Conservation (phyloP, 106 monocot species). For the Narthecium ossifragum region DNA sequence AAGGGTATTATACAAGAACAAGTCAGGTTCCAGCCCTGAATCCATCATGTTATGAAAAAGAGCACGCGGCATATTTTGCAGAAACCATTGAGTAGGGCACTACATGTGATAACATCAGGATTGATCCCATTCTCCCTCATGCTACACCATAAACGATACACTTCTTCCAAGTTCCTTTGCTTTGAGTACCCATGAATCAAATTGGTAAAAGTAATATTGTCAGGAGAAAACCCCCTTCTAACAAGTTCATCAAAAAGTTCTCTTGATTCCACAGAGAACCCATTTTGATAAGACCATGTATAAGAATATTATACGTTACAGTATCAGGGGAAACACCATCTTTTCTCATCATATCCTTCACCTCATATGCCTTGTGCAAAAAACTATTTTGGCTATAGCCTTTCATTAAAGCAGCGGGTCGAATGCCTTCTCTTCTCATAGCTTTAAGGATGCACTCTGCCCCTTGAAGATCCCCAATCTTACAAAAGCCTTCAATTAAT, state of each 20-base stretch:
- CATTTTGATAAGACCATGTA: conserved; percentile 50
- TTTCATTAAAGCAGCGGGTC: conserved; percentile 41
- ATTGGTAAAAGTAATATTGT: conserved; percentile 31
- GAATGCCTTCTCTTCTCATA: conserved; percentile 28
- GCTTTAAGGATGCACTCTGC: conserved; percentile 24
- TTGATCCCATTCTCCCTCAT: conserved; percentile 23
- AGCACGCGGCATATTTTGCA: conserved; percentile 31
- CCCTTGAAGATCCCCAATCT: conserved; percentile 18
- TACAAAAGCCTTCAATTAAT: conserved; percentile 26
- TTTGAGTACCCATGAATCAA: conserved; percentile 32
- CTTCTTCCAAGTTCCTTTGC: conserved; percentile 32
- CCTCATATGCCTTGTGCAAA: conserved; percentile 29
- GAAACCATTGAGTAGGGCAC: conserved; percentile 32
- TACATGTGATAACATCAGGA: conserved; percentile 48
- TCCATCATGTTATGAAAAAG: conserved; percentile 45
- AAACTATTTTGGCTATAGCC: conserved; percentile 27
- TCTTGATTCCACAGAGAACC: conserved; percentile 23
- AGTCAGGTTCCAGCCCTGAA: conserved; percentile 43
- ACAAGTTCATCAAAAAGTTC: conserved; percentile 33
- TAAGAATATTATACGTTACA: conserved; percentile 50
- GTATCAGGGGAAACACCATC: conserved; percentile 29
- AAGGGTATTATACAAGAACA: conserved; percentile 46
- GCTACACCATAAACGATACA: conserved; percentile 34
- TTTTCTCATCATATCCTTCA: conserved; percentile 30
- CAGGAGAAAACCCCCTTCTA: conserved; percentile 35